Base-by-base conservation (phyloP, 345 rosid species). In the Pelargonium nanum region DNA sequence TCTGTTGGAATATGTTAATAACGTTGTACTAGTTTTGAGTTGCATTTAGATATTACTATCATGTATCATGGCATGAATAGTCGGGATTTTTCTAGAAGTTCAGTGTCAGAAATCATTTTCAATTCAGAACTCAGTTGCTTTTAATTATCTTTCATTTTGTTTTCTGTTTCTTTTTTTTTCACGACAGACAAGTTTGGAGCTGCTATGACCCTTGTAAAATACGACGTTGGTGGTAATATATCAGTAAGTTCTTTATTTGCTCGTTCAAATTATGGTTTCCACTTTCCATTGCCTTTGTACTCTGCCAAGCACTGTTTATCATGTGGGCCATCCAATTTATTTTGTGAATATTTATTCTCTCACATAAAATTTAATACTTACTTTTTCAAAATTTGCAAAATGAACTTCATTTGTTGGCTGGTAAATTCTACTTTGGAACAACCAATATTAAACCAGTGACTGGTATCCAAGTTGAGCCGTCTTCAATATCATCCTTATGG, bases 181-280 rank as follows among this genome's bases (percentile, higher is more conserved):
- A 52, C 60, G 51, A 1, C 84, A 92, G 98, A 93, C 20, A 85
- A 93, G 69, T 93, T 93, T 75, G 97, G 99, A 69, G 80, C 94
- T 26, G 90, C 99, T 58, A 80, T 93, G 96, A 28, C 83, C 13
- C 89, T 93, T 16, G 96, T 93, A 65, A 93, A 93, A 77, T 65
- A 83, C 66, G 99, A 93, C 73, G 66, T 93, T 30, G 91, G 96
- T 40, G 97, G 98, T 30, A 92, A 92, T 72, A 80, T 92, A 56
- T 64, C 92, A 76, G 99, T 93, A 72, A 58, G 68, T 22, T 17
- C 26, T 59, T 61, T 55, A 22, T 45, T 20, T 6, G 19, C 19
- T 24, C 30, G 13, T 50, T 20, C 22, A 26, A 57, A 13, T 48
- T 21, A 30, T 8, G 53, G 2, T 21, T 20, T 34, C 40, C 6